A percentile compares a stretch with the other conserved stretches of the same genome.
phyloP scores from a whole-genome alignment of 2,329 filamentous ascomycete genomes.

The Lecanoromycetidae sp. region DNA sequence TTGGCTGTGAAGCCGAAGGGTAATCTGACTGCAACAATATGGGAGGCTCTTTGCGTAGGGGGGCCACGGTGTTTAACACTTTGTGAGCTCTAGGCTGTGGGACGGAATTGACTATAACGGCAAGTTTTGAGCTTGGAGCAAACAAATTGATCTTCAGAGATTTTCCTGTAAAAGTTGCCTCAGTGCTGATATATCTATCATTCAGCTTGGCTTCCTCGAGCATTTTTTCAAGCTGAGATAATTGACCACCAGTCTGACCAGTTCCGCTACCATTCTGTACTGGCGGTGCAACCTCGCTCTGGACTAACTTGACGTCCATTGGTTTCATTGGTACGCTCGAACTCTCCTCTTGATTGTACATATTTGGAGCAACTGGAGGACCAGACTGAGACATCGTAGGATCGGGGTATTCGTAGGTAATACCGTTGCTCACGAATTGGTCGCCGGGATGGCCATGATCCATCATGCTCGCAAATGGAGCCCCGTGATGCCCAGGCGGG shows the following conservation, averaged over 20 bases:
- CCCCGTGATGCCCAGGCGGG: background rate
- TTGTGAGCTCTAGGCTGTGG: background rate
- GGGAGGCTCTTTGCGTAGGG: conserved; percentile 3
- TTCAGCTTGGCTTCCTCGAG: conserved; percentile 17
- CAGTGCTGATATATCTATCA: conserved; percentile 15
- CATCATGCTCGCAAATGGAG: conserved; percentile 11
- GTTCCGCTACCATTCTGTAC: background rate
- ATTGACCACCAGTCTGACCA: background rate
- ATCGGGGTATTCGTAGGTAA: conserved; percentile 11
- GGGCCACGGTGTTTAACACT: background rate
- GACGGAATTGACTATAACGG: conserved; percentile 4
- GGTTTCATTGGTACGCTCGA: background rate
- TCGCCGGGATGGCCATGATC: background rate
- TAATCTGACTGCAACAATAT: conserved; percentile 19
- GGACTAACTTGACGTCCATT: background rate
- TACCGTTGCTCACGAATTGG: conserved; percentile 10
- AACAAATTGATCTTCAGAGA: conserved; percentile 21
- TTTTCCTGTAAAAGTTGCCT: conserved; percentile 20
- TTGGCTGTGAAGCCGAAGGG: conserved; percentile 4
- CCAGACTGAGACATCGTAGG: conserved; percentile 6
- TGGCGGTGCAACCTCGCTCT: conserved; percentile 6
- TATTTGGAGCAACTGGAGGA: too few relatives aligned
- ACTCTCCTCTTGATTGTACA: too few relatives aligned
- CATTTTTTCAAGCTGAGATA: conserved; percentile 11
- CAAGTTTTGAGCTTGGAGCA: conserved; percentile 19